A percentile compares a stretch with the other conserved stretches of the same genome.
phyloP scores from a whole-genome alignment of 257 asterid species.

The Solanum rostratum region DNA sequence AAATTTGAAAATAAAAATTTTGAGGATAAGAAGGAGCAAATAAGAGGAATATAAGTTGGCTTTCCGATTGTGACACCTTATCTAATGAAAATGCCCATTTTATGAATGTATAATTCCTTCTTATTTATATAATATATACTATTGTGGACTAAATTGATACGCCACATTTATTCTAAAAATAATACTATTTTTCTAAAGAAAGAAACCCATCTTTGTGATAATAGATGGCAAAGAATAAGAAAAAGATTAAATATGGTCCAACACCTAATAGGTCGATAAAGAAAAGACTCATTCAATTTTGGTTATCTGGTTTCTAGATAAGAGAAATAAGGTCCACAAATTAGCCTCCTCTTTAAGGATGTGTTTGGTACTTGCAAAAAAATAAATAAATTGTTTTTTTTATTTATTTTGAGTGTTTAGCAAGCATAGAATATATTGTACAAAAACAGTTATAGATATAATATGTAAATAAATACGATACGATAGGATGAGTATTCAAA shows the following conservation, averaged over 20 bases:
- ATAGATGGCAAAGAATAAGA: neutral
- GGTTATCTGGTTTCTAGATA: neutral
- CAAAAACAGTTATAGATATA: neutral
- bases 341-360: neutral
- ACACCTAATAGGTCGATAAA: neutral
- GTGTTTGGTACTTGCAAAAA: neutral
- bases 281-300: neutral
- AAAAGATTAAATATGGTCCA: neutral
- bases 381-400: neutral
- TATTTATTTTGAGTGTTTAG: neutral
- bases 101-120: too few relatives aligned
- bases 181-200: neutral
- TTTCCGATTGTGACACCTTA: neutral
- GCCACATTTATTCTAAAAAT: neutral
- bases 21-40: neutral
- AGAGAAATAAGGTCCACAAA: neutral
- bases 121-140: too few relatives aligned
- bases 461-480: neutral
- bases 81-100: neutral
- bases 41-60: neutral
- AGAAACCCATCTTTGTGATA: neutral
- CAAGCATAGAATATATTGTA: neutral
- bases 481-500: neutral
- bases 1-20: too few relatives aligned
- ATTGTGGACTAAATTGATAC: neutral